A percentile compares a stretch with the other conserved stretches of the same genome.
Evolutionary conservation across 805 yeast genomes (phyloP).

Genomic region (Metschnikowia vanudenii): DNA sequence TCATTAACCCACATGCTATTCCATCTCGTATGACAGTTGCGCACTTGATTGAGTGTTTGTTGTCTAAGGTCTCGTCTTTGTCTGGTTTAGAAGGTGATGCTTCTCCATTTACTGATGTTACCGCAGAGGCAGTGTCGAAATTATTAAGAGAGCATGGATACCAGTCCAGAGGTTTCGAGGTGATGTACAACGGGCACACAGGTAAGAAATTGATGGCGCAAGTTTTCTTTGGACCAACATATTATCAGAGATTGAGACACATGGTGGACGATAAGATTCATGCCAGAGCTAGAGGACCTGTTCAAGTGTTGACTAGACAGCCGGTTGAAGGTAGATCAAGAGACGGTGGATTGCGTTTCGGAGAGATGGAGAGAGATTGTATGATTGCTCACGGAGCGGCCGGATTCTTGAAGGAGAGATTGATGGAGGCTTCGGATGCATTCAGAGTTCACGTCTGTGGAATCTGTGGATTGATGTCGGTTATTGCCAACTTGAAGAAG

Average conservation of each 20-base stretch:
- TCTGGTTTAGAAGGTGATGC: slow-evolving; percentile 99
- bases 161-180: slow-evolving; percentile 98
- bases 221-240: slow-evolving; percentile 99
- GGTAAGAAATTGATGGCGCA: slow-evolving; percentile 98
- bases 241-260: slow-evolving; percentile 97
- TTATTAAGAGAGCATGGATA: slow-evolving; percentile 93
- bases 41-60: slow-evolving; percentile 95
- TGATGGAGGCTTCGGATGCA: slow-evolving; percentile 99
- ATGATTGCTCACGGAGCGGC: slow-evolving; percentile 99
- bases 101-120: slow-evolving; percentile 96
- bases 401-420: slow-evolving; percentile 92
- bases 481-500: slow-evolving; percentile 95
- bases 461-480: slow-evolving; percentile 96
- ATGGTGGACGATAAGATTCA: slow-evolving; percentile 99
- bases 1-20: slow-evolving; percentile 98
- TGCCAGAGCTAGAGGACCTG: slow-evolving; percentile 99
- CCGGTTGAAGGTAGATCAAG: slow-evolving; percentile 99
- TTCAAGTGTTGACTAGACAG: slow-evolving; percentile 95
- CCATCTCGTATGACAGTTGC: slow-evolving; percentile 99
- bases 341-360: slow-evolving; percentile 99
- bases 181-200: slow-evolving; percentile 98
- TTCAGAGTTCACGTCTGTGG: slow-evolving; percentile 98
- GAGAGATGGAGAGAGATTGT: slow-evolving; percentile 99
- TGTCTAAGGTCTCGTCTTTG: slow-evolving; percentile 90
- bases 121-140: slow-evolving; percentile 94